phyloP scores from a whole-genome alignment of 495 filamentous ascomycete species.

The Poronia punctata region DNA sequence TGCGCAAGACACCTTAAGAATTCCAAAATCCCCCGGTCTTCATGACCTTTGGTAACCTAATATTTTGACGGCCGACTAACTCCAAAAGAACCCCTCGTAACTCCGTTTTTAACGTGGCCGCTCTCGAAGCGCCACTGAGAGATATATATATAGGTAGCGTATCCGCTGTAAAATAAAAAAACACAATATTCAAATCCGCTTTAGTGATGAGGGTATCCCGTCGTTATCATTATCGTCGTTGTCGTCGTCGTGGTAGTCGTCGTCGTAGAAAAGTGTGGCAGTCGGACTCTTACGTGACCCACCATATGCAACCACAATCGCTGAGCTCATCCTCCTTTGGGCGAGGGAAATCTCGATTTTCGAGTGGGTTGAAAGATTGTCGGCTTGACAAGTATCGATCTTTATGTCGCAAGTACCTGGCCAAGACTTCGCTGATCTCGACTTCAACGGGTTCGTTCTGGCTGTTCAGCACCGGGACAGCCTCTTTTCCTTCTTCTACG shows the following conservation, averaged over 20 bases:
- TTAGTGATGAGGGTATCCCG: no score
- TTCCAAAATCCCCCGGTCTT: no score
- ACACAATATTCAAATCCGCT: not conserved
- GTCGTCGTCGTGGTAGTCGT: not conserved
- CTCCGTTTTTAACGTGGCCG: no score
- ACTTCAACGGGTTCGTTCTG: conserved; percentile 44
- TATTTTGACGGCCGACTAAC: no score
- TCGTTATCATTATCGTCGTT: no score
- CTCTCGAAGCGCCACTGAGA: no score
- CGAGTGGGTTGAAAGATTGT: not conserved
- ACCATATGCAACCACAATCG: conserved; percentile 32
- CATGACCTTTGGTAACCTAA: no score
- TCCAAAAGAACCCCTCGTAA: no score
- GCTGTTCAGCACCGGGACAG: conserved; percentile 32
- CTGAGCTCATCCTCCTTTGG: conserved; percentile 18
- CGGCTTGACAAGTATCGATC: not conserved
- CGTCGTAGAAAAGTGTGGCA: not conserved
- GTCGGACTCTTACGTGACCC: conserved; percentile 17
- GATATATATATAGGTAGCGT: no score
- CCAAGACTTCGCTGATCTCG: conserved; percentile 52
- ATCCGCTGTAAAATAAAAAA: no score
- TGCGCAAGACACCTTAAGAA: no score
- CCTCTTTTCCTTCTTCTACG: conserved; percentile 35
- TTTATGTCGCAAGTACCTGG: conserved; percentile 1
- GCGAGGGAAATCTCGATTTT: not conserved